phyloP scores from a whole-genome alignment of 768 basidiomycete species.

The Hypholoma sublateritium region DNA sequence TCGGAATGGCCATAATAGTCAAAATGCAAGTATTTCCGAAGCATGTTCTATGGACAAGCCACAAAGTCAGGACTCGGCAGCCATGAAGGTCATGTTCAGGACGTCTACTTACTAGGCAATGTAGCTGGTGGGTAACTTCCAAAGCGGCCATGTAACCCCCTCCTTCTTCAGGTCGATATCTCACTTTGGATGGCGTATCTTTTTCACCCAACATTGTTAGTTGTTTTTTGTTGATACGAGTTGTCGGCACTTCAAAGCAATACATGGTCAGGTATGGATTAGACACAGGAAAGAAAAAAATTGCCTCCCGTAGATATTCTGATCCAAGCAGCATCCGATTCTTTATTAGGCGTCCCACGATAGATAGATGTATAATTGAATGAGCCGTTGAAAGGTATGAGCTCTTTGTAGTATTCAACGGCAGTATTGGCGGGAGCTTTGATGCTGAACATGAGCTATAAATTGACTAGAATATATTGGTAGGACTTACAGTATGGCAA shows the following conservation, averaged over 20 bases:
- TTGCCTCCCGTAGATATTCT: conserved; percentile 8
- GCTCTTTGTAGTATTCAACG: conserved; percentile 7
- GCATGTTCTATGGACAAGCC: conserved; percentile 1
- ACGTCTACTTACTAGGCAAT: conserved; percentile 7
- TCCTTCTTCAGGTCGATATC: conserved; percentile 1
- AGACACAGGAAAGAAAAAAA: neutral
- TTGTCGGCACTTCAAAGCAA: neutral
- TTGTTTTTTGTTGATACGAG: conserved; percentile 2
- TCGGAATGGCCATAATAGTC: conserved; percentile 4
- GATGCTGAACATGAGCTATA: no score
- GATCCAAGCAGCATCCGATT: conserved; percentile 10
- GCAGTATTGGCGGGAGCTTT: conserved; percentile 13
- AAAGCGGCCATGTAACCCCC: conserved; percentile 7
- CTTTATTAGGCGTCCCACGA: conserved; percentile 6
- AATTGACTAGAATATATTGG: neutral
- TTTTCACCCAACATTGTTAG: neutral
- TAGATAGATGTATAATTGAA: conserved; percentile 10
- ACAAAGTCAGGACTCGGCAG: no score
- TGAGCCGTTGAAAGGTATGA: conserved; percentile 5
- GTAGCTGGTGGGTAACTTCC: conserved; percentile 5
- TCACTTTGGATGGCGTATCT: conserved; percentile 6
- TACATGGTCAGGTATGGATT: neutral
- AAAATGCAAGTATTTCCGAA: conserved; percentile 6
- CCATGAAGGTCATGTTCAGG: no score
- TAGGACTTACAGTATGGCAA: neutral